Evolutionary conservation across 2,329 filamentous ascomycete species (phyloP).

Genomic region (Colletotrichum gigasporum): DNA sequence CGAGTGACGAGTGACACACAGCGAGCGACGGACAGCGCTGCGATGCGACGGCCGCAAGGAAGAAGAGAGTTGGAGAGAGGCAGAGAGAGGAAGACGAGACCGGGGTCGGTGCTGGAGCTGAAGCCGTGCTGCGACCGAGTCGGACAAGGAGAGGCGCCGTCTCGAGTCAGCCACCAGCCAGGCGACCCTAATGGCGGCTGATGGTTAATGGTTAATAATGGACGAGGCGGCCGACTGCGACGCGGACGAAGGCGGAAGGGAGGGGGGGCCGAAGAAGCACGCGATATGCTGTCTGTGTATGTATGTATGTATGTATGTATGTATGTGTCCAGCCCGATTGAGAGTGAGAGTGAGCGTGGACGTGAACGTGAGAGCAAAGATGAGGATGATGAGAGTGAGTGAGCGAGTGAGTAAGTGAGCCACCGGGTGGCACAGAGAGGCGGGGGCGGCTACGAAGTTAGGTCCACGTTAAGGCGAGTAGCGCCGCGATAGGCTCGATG

Average conservation of each 20-base stretch:
- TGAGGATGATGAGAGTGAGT: too few relatives aligned
- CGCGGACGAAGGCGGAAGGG: not conserved
- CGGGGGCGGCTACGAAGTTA: not conserved
- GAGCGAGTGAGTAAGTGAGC: too few relatives aligned
- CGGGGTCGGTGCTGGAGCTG: conserved; percentile 7
- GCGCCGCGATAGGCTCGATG: not conserved
- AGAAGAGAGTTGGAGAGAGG: not conserved
- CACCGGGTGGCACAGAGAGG: not conserved
- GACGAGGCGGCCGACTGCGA: not conserved
- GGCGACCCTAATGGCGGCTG: too few relatives aligned
- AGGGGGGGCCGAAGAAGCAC: not conserved
- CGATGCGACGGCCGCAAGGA: not conserved
- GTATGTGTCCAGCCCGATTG: too few relatives aligned
- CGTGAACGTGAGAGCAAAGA: too few relatives aligned
- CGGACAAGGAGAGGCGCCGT: not conserved
- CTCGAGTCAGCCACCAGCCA: conserved; percentile 15
- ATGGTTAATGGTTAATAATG: not conserved
- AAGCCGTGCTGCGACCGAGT: conserved; percentile 11
- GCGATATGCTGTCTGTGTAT: too few relatives aligned
- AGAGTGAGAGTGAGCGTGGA: too few relatives aligned
- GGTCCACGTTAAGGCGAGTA: not conserved
- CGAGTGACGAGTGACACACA: not conserved
- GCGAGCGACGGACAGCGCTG: not conserved
- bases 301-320: too few relatives aligned
- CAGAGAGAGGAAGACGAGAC: not conserved